These are phyloP conservation scores for Phytophthora citrophthora DNA, from an alignment of 352 stramenopile species.

Conservation along the genomic window DNA sequence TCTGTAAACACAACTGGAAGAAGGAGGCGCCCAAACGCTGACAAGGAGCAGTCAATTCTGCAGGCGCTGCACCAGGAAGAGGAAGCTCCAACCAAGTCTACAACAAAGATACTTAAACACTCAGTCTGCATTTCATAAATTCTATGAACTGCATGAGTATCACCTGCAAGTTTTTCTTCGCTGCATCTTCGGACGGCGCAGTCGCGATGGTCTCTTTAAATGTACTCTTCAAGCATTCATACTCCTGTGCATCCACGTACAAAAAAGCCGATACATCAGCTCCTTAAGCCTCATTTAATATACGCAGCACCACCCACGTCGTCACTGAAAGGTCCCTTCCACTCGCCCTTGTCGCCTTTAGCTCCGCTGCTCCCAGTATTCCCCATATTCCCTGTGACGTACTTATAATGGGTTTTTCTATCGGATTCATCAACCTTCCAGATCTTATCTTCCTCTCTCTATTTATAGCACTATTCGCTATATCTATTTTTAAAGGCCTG, in stretches of 20 bases:
- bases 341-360: conserved; percentile 33
- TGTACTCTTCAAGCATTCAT: conserved; percentile 57
- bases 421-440: neutral
- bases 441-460: conserved; percentile 2
- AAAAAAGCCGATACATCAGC: neutral
- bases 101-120: neutral
- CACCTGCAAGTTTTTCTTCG: conserved; percentile 54
- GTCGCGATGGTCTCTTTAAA: conserved; percentile 47
- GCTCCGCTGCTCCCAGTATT: conserved; percentile 34
- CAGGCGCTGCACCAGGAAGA: conserved; percentile 28
- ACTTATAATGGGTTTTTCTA: conserved; percentile 3
- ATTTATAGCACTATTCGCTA: neutral
- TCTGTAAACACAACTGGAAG: conserved; percentile 57
- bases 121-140: neutral
- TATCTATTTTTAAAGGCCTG: conserved; percentile 4
- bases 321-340: conserved; percentile 87
- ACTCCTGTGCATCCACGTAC: conserved; percentile 50
- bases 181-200: conserved; percentile 24
- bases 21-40: conserved; percentile 49
- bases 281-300: neutral
- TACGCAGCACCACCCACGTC: conserved; percentile 36
- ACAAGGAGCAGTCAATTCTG: conserved; percentile 34
- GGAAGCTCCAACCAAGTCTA: conserved; percentile 58
- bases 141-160: neutral
- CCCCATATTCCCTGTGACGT: conserved; percentile 41